phyloP scores from a whole-genome alignment of 2,329 filamentous ascomycete genomes.

The Pyrenophora tritici-repentis region DNA sequence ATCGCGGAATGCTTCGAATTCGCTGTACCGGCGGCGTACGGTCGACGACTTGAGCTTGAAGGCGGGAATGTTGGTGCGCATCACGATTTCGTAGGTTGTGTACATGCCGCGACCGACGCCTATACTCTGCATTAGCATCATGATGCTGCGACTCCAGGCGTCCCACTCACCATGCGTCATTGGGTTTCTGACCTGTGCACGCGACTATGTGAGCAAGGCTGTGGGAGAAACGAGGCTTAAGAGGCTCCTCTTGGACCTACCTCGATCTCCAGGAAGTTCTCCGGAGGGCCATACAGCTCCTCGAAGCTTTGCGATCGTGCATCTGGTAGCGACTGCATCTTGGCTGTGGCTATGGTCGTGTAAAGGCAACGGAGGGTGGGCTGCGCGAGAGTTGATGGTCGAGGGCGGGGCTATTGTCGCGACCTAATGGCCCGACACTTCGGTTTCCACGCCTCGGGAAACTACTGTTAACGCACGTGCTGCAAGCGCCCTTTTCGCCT shows the following conservation, averaged over 20 bases:
- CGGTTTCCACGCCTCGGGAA: constrained; percentile 5
- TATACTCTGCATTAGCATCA: constrained; percentile 64
- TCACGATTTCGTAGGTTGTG: constrained; percentile 97
- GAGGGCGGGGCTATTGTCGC: constrained; percentile 23
- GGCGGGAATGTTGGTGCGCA: constrained; percentile 96
- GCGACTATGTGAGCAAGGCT: constrained; percentile 31
- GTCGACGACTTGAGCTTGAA: constrained; percentile 88
- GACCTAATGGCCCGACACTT: constrained; percentile 17
- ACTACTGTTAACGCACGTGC: constrained; percentile 11
- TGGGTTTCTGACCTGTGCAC: constrained; percentile 80
- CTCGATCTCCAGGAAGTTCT: constrained; percentile 99
- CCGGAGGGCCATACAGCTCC: constrained; percentile 96
- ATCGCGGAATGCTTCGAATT: constrained; percentile 99
- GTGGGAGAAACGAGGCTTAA: constrained; percentile 11
- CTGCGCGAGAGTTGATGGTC: constrained; percentile 17
- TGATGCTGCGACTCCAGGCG: background rate
- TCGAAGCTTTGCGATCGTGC: constrained; percentile 92
- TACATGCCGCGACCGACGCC: constrained; percentile 96
- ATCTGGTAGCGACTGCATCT: constrained; percentile 67
- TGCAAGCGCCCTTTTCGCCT: constrained; percentile 5
- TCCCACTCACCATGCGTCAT: constrained; percentile 33
- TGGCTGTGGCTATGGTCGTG: constrained; percentile 4
- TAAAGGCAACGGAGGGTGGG: constrained; percentile 1
- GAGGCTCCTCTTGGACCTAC: constrained; percentile 52
- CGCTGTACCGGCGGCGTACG: constrained; percentile 92